These are phyloP conservation scores for Nemania bipapillata DNA, from an alignment of 2,329 filamentous ascomycete species.

Conservation along the genomic window DNA sequence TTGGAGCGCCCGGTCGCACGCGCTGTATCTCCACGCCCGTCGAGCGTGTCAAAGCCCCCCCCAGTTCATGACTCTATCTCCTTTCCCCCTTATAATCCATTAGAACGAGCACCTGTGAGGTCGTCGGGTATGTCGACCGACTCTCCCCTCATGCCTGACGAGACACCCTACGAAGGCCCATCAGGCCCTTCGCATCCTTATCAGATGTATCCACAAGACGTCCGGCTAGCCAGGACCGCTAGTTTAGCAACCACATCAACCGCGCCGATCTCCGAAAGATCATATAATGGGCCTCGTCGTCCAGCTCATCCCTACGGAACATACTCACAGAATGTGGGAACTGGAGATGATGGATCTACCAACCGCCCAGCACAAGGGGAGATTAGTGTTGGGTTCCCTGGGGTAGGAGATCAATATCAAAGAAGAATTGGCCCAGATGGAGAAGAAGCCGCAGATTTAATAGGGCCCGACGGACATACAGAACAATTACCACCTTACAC, in stretches of 20 bases:
- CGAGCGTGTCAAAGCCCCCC: slow-evolving; percentile 67
- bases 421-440: slow-evolving; percentile 80
- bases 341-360: slow-evolving; percentile 61
- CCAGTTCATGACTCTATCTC: slow-evolving; percentile 62
- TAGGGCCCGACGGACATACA: slow-evolving; percentile 86
- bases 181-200: slow-evolving; percentile 85
- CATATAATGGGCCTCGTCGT: slow-evolving; percentile 69
- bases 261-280: slow-evolving; percentile 65
- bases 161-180: slow-evolving; percentile 76
- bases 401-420: slow-evolving; percentile 73
- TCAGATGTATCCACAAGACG: slow-evolving; percentile 81
- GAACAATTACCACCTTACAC: slow-evolving; percentile 94
- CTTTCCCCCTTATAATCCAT: slow-evolving; percentile 62
- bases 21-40: slow-evolving; percentile 55
- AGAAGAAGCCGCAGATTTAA: slow-evolving; percentile 86
- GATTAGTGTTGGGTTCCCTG: slow-evolving; percentile 80
- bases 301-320: slow-evolving; percentile 87
- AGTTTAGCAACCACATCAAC: slow-evolving; percentile 80
- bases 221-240: slow-evolving; percentile 61
- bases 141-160: slow-evolving; percentile 56
- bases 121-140: slow-evolving; percentile 53
- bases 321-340: slow-evolving; percentile 82
- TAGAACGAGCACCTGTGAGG: slow-evolving; percentile 41
- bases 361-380: slow-evolving; percentile 50
- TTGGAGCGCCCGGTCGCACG: slow-evolving; percentile 39